A percentile compares a stretch with the other conserved stretches of the same genome.
Conservation (phyloP, 495 filamentous ascomycete genomes). For the Staphylotrichum tortipilum region DNA sequence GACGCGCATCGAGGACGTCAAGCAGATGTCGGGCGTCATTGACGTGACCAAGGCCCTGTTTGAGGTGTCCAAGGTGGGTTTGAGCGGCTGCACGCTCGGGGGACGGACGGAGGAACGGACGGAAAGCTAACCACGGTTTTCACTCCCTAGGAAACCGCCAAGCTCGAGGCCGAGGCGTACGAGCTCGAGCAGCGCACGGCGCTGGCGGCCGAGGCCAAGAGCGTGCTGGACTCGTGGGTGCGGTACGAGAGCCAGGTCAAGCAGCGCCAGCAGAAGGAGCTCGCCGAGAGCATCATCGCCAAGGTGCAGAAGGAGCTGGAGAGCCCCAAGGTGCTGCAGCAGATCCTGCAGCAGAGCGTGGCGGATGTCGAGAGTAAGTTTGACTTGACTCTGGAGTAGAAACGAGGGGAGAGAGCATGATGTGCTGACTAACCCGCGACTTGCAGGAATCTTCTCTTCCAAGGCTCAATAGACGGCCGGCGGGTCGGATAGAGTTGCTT, state of each 20-base stretch:
- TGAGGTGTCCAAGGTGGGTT: constrained; percentile 86
- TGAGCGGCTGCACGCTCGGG: background rate
- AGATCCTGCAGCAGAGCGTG: constrained; percentile 92
- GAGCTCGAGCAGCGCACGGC: constrained; percentile 94
- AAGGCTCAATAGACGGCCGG: constrained; percentile 46
- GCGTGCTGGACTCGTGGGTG: constrained; percentile 94
- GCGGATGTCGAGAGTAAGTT: constrained; percentile 91
- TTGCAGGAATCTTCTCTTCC: constrained; percentile 43
- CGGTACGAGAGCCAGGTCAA: constrained; percentile 98
- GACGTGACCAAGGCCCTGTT: constrained; percentile 95
- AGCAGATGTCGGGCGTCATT: constrained; percentile 86
- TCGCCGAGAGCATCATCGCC: constrained; percentile 82
- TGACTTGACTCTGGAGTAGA: no score
- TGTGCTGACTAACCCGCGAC: constrained; percentile 18
- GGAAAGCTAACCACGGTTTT: no score
- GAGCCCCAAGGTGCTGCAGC: constrained; percentile 88
- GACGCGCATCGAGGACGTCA: constrained; percentile 82
- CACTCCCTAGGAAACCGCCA: constrained; percentile 93
- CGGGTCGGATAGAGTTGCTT: constrained; percentile 32
- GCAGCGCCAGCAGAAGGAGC: constrained; percentile 93
- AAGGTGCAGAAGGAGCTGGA: constrained; percentile 98
- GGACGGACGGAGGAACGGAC: no score
- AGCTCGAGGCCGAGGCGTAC: constrained; percentile 89
- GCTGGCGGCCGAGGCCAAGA: constrained; percentile 83
- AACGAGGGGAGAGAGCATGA: no score